Percentiles rank a stretch among this genome's conserved stretches.
Evolutionary conservation across 805 yeast genomes (phyloP).

Genomic region (Brettanomyces custersianus): DNA sequence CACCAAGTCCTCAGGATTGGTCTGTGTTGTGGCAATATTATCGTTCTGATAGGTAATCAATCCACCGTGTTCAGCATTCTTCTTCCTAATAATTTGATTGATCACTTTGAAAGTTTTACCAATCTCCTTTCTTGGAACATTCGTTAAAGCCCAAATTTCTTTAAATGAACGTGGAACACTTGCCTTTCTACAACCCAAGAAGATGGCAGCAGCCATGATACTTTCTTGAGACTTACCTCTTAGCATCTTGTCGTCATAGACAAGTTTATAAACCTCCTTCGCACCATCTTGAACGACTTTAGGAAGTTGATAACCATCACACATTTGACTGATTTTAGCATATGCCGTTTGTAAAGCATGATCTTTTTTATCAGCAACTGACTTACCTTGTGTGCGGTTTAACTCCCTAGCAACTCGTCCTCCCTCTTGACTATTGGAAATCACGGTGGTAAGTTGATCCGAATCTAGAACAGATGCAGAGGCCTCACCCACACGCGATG

Average conservation of each 20-base stretch:
- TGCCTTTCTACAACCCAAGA: constrained; percentile 91
- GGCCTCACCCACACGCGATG: constrained; percentile 98
- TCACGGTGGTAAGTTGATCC: constrained; percentile 86
- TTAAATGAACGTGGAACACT: constrained; percentile 90
- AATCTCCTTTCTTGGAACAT: constrained; percentile 89
- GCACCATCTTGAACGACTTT: constrained; percentile 96
- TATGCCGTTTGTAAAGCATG: constrained; percentile 83
- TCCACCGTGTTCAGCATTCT: constrained; percentile 38
- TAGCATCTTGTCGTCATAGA: constrained; percentile 75
- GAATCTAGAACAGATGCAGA: constrained; percentile 87
- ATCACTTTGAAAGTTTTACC: constrained; percentile 85
- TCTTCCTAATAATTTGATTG: constrained; percentile 45
- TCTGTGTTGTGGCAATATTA: constrained; percentile 64
- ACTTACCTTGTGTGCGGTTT: constrained; percentile 80
- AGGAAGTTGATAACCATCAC: constrained; percentile 93
- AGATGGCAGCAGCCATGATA: constrained; percentile 93
- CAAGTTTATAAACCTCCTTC: constrained; percentile 88
- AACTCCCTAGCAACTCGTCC: constrained; percentile 82
- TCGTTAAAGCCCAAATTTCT: constrained; percentile 91
- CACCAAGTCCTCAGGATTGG: constrained; percentile 88
- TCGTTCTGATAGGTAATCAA: constrained; percentile 38
- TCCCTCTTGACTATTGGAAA: constrained; percentile 80
- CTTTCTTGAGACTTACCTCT: constrained; percentile 89
- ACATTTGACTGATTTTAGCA: constrained; percentile 86
- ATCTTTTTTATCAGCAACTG: constrained; percentile 80